Evolutionary conservation across 2,329 filamentous ascomycete species (phyloP), one percentile per base, ranked within the genome.

Genomic region (Pyrenochaeta sp.): DNA sequence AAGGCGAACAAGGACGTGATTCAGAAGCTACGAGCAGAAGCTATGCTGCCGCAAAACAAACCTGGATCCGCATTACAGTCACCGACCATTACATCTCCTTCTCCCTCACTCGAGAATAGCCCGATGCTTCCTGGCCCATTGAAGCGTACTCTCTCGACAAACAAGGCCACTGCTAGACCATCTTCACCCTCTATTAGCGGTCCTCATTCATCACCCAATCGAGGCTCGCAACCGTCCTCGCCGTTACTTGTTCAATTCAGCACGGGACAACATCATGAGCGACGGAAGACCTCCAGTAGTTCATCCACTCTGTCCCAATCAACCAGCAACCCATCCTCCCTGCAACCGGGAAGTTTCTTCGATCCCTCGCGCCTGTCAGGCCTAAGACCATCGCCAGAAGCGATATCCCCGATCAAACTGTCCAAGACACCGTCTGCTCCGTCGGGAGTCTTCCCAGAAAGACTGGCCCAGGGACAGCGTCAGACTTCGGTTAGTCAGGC

Each of bases 1-100:
- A 97, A 96, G 71, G 94, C 94, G 41, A 99, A 99, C 73, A 99
- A 99, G 68, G 94, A 99, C 62, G 91, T 97, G 20, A 96, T 99
- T 21, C 92, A 97, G 62, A 97, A 97, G 69, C 78, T 99, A 44
- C 86, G 92, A 8, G 90, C 92, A 15, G 92, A 97, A 71, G 92
- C 94, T 3, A 81, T 96, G 75, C 91, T 87, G 60, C 79, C 80
- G 23, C 83, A 85, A 58, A 78, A 79, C 48, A 82, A 84, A 53
- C 44, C 71, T 14, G 58, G 60, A 2, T 67, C 67, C 41, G 70
- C 72, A 10, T 63, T 75, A 3, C 68, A 72, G 26, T 77, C 77
- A 1, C 71, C 69, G 9, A 62, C 52, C 6, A 67, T 74, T 3
- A 68, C 61, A 2, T 88, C 87, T 14, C 74, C 76, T n/a, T 72